Evolutionary conservation across 1,284 basidiomycete species (phyloP).

Genomic region (Sporisorium scitamineum): DNA sequence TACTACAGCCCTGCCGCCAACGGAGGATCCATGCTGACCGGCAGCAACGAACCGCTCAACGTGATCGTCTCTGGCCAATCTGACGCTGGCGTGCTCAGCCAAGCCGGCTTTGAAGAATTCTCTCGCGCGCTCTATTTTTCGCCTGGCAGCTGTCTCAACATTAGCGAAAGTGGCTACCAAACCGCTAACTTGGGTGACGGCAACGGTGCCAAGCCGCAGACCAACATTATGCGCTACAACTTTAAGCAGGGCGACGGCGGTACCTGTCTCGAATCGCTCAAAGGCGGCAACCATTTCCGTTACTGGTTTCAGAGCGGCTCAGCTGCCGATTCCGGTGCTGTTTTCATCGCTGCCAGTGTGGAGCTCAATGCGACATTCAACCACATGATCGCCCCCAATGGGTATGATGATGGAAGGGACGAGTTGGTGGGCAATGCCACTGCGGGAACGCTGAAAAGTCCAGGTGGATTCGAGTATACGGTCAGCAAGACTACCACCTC

Average conservation of each 20-base stretch:
- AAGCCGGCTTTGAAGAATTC: slow-evolving; percentile 55
- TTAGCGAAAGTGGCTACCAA: slow-evolving; percentile 63
- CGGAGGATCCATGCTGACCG: slow-evolving; percentile 47
- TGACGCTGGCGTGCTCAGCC: slow-evolving; percentile 47
- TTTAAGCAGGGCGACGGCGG: slow-evolving; percentile 56
- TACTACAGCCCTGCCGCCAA: slow-evolving; percentile 33
- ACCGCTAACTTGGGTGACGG: slow-evolving; percentile 67
- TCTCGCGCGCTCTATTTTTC: slow-evolving; percentile 53
- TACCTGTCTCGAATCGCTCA: slow-evolving; percentile 57
- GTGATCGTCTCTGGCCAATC: slow-evolving; percentile 63
- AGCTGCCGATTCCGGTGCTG: slow-evolving; percentile 55
- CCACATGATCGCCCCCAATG: slow-evolving; percentile 62
- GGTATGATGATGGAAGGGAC: slow-evolving; percentile 65
- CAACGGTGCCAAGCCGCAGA: slow-evolving; percentile 55
- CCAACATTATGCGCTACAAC: slow-evolving; percentile 59
- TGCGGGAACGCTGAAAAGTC: slow-evolving; percentile 45
- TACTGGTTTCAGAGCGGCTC: slow-evolving; percentile 65
- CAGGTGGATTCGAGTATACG: slow-evolving; percentile 53
- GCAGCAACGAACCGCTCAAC: slow-evolving; percentile 62
- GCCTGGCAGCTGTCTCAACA: slow-evolving; percentile 57
- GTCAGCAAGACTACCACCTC: slow-evolving; percentile 42
- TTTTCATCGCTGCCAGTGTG: slow-evolving; percentile 64
- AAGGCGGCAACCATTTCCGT: slow-evolving; percentile 66
- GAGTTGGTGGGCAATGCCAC: slow-evolving; percentile 63
- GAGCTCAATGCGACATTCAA: slow-evolving; percentile 47